These are phyloP conservation scores for Mortierella polycephala DNA, from an alignment of 371 early-diverging fungal genomes.

Conservation along the genomic window DNA sequence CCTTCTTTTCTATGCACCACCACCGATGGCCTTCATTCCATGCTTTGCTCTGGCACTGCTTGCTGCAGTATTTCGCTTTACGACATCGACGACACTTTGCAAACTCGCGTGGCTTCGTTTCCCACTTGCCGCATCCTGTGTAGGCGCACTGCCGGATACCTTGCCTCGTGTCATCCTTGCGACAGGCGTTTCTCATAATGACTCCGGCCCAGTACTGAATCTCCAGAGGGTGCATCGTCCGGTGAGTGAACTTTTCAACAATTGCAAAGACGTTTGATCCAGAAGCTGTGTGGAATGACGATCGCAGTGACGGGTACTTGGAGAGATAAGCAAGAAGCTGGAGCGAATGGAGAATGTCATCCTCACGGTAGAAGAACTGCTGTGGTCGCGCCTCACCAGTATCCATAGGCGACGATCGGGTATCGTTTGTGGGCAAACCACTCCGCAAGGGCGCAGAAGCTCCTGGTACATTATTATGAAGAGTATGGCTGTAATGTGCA, in stretches of 20 bases:
- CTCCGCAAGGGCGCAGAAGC: constrained; percentile 9
- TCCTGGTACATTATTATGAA: constrained; percentile 4
- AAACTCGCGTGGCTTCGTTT: constrained; percentile 79
- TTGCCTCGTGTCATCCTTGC: constrained; percentile 77
- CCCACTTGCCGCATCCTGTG: constrained; percentile 82
- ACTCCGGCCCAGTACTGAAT: constrained; percentile 84
- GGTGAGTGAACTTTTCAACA: constrained; percentile 79
- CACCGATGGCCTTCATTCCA: constrained; percentile 84
- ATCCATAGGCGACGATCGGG: constrained; percentile 31
- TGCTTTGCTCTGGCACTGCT: constrained; percentile 77
- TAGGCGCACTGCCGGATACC: constrained; percentile 82
- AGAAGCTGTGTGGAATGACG: constrained; percentile 71
- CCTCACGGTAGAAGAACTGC: constrained; percentile 75
- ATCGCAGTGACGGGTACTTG: constrained; percentile 83
- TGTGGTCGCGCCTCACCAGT: constrained; percentile 31
- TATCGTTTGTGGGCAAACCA: constrained; percentile 6
- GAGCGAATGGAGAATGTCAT: constrained; percentile 85
- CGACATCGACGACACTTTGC: constrained; percentile 85
- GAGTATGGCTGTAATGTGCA: constrained; percentile 11
- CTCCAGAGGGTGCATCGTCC: constrained; percentile 67
- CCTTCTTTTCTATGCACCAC: constrained; percentile 81
- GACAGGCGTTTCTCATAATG: constrained; percentile 85
- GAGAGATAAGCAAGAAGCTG: constrained; percentile 89
- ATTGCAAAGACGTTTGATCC: constrained; percentile 76
- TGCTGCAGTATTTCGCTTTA: constrained; percentile 84